Conservation (phyloP, 192 early-diverging fungal species). For the Coemansia sp. region DNA sequence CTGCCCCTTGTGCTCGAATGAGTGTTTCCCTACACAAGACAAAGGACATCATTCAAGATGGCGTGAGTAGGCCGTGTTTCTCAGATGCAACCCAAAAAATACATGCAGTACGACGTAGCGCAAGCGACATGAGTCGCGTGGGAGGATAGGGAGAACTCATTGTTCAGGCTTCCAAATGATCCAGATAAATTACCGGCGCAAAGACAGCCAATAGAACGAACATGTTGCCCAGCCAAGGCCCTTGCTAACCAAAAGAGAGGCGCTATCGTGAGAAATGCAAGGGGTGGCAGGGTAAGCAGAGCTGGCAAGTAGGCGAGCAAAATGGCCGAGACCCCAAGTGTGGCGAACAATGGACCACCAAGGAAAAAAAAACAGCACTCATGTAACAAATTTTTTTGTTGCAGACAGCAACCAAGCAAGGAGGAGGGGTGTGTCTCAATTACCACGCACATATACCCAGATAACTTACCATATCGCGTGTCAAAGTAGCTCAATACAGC, state of each 20-base stretch:
- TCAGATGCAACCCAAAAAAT: not conserved
- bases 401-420: not conserved
- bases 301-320: not conserved
- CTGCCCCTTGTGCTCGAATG: slow-evolving; percentile 33
- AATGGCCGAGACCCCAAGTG: not conserved
- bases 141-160: not conserved
- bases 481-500: not conserved
- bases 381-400: not conserved
- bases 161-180: not conserved
- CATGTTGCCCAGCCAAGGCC: not conserved
- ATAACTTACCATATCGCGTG: slow-evolving; percentile 12
- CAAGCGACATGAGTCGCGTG: not conserved
- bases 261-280: slow-evolving; percentile 5
- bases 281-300: not conserved
- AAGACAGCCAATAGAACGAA: not conserved
- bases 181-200: slow-evolving; percentile 2
- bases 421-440: not conserved
- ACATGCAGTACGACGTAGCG: not conserved
- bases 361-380: not conserved
- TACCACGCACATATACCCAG: not conserved
- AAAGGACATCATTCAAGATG: not conserved
- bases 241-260: not conserved
- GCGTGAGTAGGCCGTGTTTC: not conserved
- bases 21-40: slow-evolving; percentile 32
- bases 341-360: slow-evolving; percentile 5